Base-by-base conservation (phyloP, 2,329 filamentous ascomycete genomes). In the Eutypella sp. region DNA sequence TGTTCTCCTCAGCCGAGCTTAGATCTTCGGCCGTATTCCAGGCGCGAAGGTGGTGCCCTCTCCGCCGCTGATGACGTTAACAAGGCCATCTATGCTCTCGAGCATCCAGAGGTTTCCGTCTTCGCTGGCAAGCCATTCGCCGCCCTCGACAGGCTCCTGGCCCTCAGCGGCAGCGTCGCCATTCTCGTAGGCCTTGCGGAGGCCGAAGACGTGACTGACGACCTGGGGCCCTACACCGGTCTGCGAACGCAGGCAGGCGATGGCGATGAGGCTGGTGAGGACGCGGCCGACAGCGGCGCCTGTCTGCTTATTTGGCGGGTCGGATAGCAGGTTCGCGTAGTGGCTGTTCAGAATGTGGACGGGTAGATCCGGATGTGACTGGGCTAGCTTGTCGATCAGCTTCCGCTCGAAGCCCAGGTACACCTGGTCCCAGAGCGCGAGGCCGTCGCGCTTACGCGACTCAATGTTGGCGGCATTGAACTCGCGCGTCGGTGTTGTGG, bases 151-250 rank as follows among this genome's bases (percentile, higher is more conserved):
- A 7, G 60, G 63, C 25, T 70, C 68, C 41, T 71, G 69, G 45
- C 76, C 74, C 42, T 67, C 62, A 31, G 67, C 75, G 75, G 18
- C 70, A 72, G 59, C 61, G 18, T 54, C 59, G 1, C 84, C 86
- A 63, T 89, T 83, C 52, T 86, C 81, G 42, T 85, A 74, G 1
- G 81, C 86, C 70, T 93, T 93, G 47, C 85, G 68, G 66, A 95
- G 61, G 0, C 89, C 89, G 68, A 90, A 92, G 0, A 93, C 75
- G 66, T 95, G 89, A 54, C 84, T 89, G 16, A 86, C 68, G 11
- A 95, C 87, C 71, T 93, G 89, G 1, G 88, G 89, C 0, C 82
- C 89, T 0, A 93, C 89, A 1, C 89, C 89, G 9, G 85, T 87
- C 72, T 93, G 89, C 38, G 88, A 78, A 3, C 89, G 70, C 62